A percentile compares a stretch with the other conserved stretches of the same genome.
Evolutionary conservation across 805 yeast species (phyloP).

Genomic region (Zygotorulaspora sp.): DNA sequence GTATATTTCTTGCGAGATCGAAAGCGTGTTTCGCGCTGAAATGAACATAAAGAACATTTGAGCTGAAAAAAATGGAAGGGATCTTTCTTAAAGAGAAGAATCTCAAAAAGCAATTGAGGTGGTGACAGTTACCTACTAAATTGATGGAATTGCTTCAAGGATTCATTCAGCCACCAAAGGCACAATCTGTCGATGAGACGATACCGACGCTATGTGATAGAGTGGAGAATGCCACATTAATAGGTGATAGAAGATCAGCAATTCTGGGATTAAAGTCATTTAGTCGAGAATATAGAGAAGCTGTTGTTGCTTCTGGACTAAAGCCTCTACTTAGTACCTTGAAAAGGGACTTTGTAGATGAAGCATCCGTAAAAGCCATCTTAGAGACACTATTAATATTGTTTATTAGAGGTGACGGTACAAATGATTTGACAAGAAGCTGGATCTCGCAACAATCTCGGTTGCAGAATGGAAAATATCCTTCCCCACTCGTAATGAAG

Average conservation of each 20-base stretch:
- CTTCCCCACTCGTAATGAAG: conserved; percentile 61
- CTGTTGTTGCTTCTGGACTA: conserved; percentile 82
- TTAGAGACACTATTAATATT: conserved; percentile 81
- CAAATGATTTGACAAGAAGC: conserved; percentile 58
- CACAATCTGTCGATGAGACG: conserved; percentile 68
- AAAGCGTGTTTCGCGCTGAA: too few relatives aligned
- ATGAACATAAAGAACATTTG: too few relatives aligned
- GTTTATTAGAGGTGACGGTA: conserved; percentile 64
- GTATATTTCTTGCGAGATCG: too few relatives aligned
- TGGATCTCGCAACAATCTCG: conserved; percentile 76
- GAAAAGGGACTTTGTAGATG: conserved; percentile 61
- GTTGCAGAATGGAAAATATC: conserved; percentile 69
- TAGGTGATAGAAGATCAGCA: conserved; percentile 88
- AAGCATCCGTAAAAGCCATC: conserved; percentile 68
- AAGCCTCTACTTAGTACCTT: conserved; percentile 67
- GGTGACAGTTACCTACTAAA: too few relatives aligned
- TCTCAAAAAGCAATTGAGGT: conserved; percentile 2
- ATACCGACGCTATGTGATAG: conserved; percentile 87
- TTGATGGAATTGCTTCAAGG: conserved; percentile 43
- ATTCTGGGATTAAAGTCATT: conserved; percentile 84
- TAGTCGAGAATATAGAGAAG: conserved; percentile 82
- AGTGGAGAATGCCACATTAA: conserved; percentile 70
- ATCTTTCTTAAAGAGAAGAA: neutral
- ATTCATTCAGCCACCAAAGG: conserved; percentile 44
- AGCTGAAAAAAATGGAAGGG: neutral